Evolutionary conservation across 306 rosid species (phyloP), one percentile per base, ranked within the genome.

Genomic region (Myrica gale): DNA sequence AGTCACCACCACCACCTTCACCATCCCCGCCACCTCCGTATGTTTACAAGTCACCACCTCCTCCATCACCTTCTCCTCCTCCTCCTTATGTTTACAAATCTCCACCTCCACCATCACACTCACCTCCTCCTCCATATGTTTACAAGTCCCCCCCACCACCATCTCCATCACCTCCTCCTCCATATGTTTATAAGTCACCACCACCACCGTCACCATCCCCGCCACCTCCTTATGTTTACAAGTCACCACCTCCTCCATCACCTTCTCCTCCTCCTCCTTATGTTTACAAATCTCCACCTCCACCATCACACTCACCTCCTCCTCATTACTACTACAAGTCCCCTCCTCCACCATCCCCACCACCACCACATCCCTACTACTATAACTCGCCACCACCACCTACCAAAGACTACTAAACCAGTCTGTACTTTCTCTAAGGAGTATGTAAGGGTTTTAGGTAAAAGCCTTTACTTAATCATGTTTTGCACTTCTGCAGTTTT

Each of bases 381-480:
- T 62, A 62, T 2, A 62, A 62, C 0, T 62, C 69, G 3, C 69
- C 69, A 32, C 68, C 68, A 0, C 68, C 70, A 2, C 48, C 70
- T 0, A 13, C 26, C 0, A 19, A 9, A 1, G 16, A 2, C 0
- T 69, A 20, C 52, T 41, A 69, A 23, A n/a, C 39, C 6, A 56
- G 60, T 78, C 79, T 5, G 75, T 21, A 42, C 57, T 23, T 1
- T 20, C 0, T 47, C 79, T 7, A 47, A 9, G 62, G 6, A 69
- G 66, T 66, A 52, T 7, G 81, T 77, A 72, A 76, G 85, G 65
- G 42, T 53, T 21, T 32, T 44, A 32, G 37, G 37, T 32, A 32
- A 32, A 20, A 32, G 3, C 37, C 3, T 32, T 32, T 5, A 19
- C 51, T 51, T 7, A 55, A 47, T 4, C 4, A 2, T 48, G 2